Evolutionary conservation across 805 yeast species (phyloP), one percentile per base, ranked within the genome.

Genomic region (Metschnikowia arizonensis): DNA sequence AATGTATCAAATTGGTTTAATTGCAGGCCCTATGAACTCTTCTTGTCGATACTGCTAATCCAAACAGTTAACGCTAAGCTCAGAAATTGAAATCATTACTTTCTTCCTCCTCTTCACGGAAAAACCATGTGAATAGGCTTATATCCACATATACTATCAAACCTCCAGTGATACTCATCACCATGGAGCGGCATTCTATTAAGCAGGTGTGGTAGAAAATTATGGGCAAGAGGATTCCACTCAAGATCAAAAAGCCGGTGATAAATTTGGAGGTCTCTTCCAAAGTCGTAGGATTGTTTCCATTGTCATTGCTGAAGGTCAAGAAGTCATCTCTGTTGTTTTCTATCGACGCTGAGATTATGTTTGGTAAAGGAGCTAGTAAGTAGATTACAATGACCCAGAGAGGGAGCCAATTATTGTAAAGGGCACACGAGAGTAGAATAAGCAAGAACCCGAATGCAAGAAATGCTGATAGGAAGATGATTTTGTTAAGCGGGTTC

Each of bases 401-500:
- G 7, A 54, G 57, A 37, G 57, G 57, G 28, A 38, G 56, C 64
- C 70, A 72, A 52, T 69, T 72, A 50, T 64, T 63, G 59, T 62
- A 72, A 42, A 72, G 62, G 29, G 77, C 77, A 55, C 77, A 72
- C 43, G 74, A 69, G 47, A 72, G 63, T 33, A 72, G 55, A 34
- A 72, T 72, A 33, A 72, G 57, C 24, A 72, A 59, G 52, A 72
- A 72, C 26, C 77, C 77, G 15, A 72, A 62, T 7, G 77, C 77
- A 30, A 72, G 58, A 42, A 72, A 66, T 35, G 75, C 76, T 44
- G 73, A 68, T 42, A 72, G 63, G 57, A 72, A 71, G 51, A 72
- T 71, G 53, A 72, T 72, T 49, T 72, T 70, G 54, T 72, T 72
- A 54, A 72, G 65, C 40, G 76, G 75, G 56, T 71, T 69, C 75